Base-by-base conservation (phyloP, 2,329 filamentous ascomycete genomes). In the Colletotrichum echinochloae region DNA sequence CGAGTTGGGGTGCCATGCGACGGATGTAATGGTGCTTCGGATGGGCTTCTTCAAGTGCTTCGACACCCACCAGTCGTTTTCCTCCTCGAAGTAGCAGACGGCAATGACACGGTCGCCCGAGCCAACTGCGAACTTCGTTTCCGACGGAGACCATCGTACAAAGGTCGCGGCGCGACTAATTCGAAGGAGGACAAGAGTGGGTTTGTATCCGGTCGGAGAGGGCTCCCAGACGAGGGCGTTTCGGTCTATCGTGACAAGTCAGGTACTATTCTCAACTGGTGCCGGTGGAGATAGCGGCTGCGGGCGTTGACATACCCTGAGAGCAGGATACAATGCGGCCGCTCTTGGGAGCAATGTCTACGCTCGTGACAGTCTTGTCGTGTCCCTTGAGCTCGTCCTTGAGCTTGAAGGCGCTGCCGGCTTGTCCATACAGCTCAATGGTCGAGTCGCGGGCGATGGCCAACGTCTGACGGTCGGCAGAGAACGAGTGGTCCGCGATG, bases 41-140 rank as follows among this genome's bases (percentile, higher is more conserved):
- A 99, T 97, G 26, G 96, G 96, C 88, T 98, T 99, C 90, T 98
- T 98, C 79, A 99, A 84, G 83, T 99, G 96, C 87, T 99, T 99
- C 46, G 95, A 98, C 51, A 99, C 95, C 96, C 96, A 99, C 96
- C 96, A 99, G 85, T 99, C 95, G 83, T 99, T 98, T 83, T 99
- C 96, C 81, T 97, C 94, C 79, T 99, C 96, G 77, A 99, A 99
- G 85, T 98, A 98, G 87, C 96, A 99, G 76, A 98, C 89, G 49
- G 96, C 94, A 77, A 99, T 97, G 74, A 97, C 92, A 73, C 96
- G 91, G 76, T 97, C 96, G 72, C 96, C 96, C 35, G 95, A 98
- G 71, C 96, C 96, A 33, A 98, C 96, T 64, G 96, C 96, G 81
- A 99, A 99, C 83, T 99, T 99, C 80, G 91, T 92, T 86, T 99